Evolutionary conservation across 106 monocot genomes (phyloP).

Genomic region (Apostasia ramifera): DNA sequence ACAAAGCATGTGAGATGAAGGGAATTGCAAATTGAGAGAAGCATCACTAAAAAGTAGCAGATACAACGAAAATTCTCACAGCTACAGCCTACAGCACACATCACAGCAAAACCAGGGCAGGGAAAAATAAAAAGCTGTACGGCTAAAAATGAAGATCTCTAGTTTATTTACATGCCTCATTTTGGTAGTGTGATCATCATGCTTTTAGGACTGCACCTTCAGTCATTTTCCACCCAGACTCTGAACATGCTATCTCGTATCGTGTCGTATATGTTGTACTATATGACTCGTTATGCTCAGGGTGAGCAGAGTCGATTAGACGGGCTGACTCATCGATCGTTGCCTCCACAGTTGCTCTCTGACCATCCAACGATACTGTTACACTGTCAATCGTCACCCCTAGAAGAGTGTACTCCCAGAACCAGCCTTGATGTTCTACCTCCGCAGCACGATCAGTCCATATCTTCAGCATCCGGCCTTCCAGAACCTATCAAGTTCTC

Average conservation of each 20-base stretch:
- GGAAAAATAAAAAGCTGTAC: no score
- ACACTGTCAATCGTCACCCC: constrained; percentile 71
- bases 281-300: constrained; percentile 51
- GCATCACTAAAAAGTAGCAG: no score
- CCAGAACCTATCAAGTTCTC: constrained; percentile 44
- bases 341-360: constrained; percentile 68
- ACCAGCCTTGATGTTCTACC: constrained; percentile 60
- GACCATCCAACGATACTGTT: constrained; percentile 72
- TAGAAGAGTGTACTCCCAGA: constrained; percentile 81
- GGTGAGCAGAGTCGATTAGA: constrained; percentile 32
- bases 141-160: no score
- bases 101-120: no score
- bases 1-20: no score
- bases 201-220: constrained; percentile 80
- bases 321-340: constrained; percentile 70
- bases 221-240: constrained; percentile 78
- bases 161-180: no score
- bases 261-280: constrained; percentile 51
- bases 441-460: constrained; percentile 80
- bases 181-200: background rate
- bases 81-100: no score
- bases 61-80: no score
- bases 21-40: no score
- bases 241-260: constrained; percentile 54
- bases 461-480: constrained; percentile 80